These are phyloP conservation scores for Calonectria pteridis DNA, from an alignment of 2,329 filamentous ascomycete genomes.

Conservation along the genomic window DNA sequence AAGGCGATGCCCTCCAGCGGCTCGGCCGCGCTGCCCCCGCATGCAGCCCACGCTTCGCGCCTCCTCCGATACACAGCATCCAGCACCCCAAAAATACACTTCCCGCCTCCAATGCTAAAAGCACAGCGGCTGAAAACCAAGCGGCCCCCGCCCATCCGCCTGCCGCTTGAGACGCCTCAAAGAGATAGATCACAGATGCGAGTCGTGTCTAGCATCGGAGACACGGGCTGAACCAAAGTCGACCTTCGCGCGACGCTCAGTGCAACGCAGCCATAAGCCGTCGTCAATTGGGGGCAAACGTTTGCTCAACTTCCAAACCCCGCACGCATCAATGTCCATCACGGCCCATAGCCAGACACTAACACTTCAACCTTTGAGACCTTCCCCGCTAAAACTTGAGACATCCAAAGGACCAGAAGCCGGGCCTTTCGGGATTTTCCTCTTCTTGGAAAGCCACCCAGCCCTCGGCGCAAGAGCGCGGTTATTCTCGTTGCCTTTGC, in stretches of 20 bases:
- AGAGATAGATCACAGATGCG: conserved; percentile 3
- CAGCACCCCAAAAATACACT: not conserved
- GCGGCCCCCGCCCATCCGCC: not conserved
- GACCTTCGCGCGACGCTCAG: not conserved
- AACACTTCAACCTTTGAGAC: not conserved
- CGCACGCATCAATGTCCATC: conserved; percentile 1
- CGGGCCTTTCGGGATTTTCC: not conserved
- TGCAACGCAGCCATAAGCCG: not conserved
- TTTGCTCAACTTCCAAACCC: not conserved
- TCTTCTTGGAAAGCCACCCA: conserved; percentile 4
- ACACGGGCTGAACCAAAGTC: not conserved
- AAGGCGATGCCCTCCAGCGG: conserved; percentile 6
- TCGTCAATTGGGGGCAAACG: not conserved
- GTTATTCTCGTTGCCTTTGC: conserved; percentile 7
- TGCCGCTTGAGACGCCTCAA: conserved; percentile 8
- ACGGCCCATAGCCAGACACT: not conserved
- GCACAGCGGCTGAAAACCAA: not conserved
- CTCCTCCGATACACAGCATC: not conserved
- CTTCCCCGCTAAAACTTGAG: conserved; percentile 8
- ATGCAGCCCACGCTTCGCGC: not conserved
- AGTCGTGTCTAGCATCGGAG: not conserved
- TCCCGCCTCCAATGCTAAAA: conserved; percentile 2
- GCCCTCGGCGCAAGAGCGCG: not conserved
- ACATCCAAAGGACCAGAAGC: not conserved
- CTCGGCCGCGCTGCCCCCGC: not conserved